Percentiles rank a stretch among this genome's conserved stretches.
Conservation (phyloP, 805 yeast genomes). For the Metschnikowia gruessii region DNA sequence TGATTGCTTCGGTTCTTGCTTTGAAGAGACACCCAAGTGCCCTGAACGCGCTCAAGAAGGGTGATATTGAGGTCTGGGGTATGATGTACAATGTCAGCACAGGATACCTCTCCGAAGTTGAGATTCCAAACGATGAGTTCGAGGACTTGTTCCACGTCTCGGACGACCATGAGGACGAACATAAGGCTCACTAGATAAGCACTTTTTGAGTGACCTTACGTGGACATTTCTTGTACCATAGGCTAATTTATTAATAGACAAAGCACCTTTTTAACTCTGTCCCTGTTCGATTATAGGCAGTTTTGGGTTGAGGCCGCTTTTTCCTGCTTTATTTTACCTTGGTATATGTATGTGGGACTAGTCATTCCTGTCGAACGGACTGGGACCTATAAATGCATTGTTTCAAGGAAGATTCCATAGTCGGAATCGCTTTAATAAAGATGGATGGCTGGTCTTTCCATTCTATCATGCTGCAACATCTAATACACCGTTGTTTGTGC, state of each 20-base stretch:
- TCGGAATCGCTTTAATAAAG: too few species aligned
- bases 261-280: background rate
- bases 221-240: constrained; percentile 6
- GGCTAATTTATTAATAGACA: constrained; percentile 4
- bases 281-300: too few species aligned
- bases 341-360: too few species aligned
- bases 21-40: constrained; percentile 23
- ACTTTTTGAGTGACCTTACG: background rate
- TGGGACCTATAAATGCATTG: too few species aligned
- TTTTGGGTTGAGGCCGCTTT: too few species aligned
- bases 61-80: constrained; percentile 24
- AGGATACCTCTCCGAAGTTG: constrained; percentile 22
- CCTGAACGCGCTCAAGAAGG: constrained; percentile 21
- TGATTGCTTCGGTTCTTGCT: constrained; percentile 19
- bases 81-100: constrained; percentile 22
- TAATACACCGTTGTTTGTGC: too few species aligned
- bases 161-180: constrained; percentile 29
- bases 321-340: too few species aligned
- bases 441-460: too few species aligned
- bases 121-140: constrained; percentile 39
- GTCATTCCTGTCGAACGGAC: too few species aligned
- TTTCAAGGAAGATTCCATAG: too few species aligned
- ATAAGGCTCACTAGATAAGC: constrained; percentile 21
- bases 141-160: constrained; percentile 41
- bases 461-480: too few species aligned